These are phyloP conservation scores for Paraurostyla sp. DNA, from an alignment of 73 alveolate species.

Conservation along the genomic window DNA sequence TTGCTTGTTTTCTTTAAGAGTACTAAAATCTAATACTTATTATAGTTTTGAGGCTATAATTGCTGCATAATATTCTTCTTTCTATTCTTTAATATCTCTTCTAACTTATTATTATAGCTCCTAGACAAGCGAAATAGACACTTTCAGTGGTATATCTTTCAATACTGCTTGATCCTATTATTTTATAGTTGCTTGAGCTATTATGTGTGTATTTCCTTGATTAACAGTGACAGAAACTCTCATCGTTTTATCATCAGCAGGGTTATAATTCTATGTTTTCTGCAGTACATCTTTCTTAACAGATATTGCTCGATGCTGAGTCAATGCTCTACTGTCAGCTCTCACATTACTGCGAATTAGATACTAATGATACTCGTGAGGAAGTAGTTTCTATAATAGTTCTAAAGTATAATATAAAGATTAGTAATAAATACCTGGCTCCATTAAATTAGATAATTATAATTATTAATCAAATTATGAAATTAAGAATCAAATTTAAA, in stretches of 20 bases:
- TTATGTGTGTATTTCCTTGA: neutral
- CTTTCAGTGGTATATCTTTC: neutral
- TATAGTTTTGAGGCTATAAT: neutral
- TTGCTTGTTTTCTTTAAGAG: neutral
- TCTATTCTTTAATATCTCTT: constrained; percentile 1
- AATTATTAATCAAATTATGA: no score
- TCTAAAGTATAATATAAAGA: neutral
- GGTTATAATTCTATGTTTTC: neutral
- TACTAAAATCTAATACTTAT: neutral
- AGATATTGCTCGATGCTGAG: neutral
- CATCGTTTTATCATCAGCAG: neutral
- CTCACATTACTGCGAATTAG: constrained; percentile 6
- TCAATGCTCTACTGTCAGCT: constrained; percentile 10
- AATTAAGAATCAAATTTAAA: no score
- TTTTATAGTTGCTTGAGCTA: neutral
- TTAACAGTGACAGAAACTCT: constrained; percentile 4
- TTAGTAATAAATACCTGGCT: neutral
- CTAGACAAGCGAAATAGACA: neutral
- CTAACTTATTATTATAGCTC: neutral
- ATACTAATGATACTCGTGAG: constrained; percentile 8
- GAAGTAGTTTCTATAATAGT: neutral
- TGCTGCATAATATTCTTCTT: neutral
- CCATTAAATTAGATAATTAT: no score
- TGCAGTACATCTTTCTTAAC: neutral
- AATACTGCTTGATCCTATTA: constrained; percentile 8